These are phyloP conservation scores for Hymenoscyphus fraxineus DNA, from an alignment of 2,329 filamentous ascomycete species.

Conservation along the genomic window DNA sequence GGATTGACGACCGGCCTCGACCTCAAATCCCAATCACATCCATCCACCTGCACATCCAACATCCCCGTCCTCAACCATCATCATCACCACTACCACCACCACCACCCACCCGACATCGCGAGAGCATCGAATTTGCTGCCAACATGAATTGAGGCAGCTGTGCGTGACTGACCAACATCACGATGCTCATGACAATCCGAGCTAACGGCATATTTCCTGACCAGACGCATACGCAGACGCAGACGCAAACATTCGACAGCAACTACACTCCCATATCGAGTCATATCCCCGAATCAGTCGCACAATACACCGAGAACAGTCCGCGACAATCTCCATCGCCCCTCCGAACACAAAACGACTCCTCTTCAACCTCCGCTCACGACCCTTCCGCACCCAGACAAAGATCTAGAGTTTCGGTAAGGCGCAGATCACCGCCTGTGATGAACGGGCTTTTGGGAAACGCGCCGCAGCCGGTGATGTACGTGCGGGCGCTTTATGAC, in stretches of 20 bases:
- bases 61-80: background rate
- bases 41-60: too few relatives aligned
- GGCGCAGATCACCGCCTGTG: conserved; percentile 31
- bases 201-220: conserved; percentile 32
- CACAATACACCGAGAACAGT: conserved; percentile 15
- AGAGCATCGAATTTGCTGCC: conserved; percentile 15
- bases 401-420: conserved; percentile 21
- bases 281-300: conserved; percentile 17
- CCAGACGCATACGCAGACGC: conserved; percentile 21
- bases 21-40: background rate
- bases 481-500: conserved; percentile 93
- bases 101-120: background rate
- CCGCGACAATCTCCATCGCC: conserved; percentile 19
- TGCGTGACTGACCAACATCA: conserved; percentile 34
- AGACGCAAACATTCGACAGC: conserved; percentile 24
- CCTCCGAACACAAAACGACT: conserved; percentile 16
- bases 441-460: conserved; percentile 62
- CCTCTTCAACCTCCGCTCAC: conserved; percentile 16
- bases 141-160: conserved; percentile 25
- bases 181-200: conserved; percentile 50
- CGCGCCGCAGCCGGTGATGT: conserved; percentile 67
- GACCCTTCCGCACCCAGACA: conserved; percentile 16
- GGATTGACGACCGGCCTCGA: conserved; percentile 7
- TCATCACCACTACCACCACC: conserved; percentile 3
- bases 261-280: conserved; percentile 18